Evolutionary conservation across 129 eudicot species (phyloP), one percentile per base, ranked within the genome.

Genomic region (Dittrichia graveolens): DNA sequence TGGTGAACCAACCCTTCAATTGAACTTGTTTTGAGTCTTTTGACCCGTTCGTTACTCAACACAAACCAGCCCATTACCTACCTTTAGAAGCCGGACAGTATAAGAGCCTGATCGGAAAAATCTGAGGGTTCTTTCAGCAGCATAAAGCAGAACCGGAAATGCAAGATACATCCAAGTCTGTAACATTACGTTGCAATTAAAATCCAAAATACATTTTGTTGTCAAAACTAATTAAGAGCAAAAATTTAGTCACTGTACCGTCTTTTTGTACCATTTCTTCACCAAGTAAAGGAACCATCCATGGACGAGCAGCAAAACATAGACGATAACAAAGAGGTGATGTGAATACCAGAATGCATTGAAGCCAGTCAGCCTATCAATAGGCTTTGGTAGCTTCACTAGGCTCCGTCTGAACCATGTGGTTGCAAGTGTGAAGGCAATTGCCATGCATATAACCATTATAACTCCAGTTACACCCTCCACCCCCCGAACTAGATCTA

Each of bases 91-190:
- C 70, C 91, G 86, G 44, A 90, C 99, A 40, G 88, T 70, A 59
- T 83, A 72, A 62, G 85, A 86, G 75, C 99, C 91, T 13, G 99
- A 90, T 31, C 99, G 89, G 68, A 88, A 91, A 79, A 75, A 84
- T 78, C 99, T 85, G 9, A 95, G 89, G 65, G 87, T 86, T 74
- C 99, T 86, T 78, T 95, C 97, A 69, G 96, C 97, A 56, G 97
- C 96, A 82, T 95, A 95, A 18, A 95, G 85, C 61, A 95, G 71
- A 5, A 95, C 95, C 55, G 99, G 99, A 72, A 91, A 85, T 3
- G 97, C 94, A 55, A 95, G 85, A 83, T 88, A 95, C 91, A 95
- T 95, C 99, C 97, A 95, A 7, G 99, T 95, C 99, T 95, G 84
- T 68, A 72, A 81, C 45, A 72, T 39, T 55, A 45, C 3, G 41